Evolutionary conservation across 257 asterid genomes (phyloP), one percentile per base, ranked within the genome.

Genomic region (Solanum pennellii): DNA sequence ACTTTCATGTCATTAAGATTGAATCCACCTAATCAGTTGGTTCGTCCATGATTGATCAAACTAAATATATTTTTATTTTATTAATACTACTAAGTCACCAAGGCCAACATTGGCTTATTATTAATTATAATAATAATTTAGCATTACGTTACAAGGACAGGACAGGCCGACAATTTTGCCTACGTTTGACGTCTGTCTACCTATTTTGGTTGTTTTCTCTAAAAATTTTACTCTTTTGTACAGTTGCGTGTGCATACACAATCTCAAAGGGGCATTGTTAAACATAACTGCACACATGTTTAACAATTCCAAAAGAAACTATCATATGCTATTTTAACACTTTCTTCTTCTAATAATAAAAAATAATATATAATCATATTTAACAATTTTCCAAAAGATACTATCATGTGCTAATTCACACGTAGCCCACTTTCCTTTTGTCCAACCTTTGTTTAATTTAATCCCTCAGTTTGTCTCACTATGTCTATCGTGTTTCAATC

Each of bases 101-200:
- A 62, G 27, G 41, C 11, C 42, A 80, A 6, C 27, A 45, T 29
- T 47, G 27, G 42, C 59, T 47, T 25, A 80, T 79, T 5, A 37
- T 37, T 37, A 37, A 37, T 37, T 37, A 31, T 25, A 27, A 35
- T 31, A 76, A 12, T 12, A 47, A 44, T 12, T 59, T 65, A 41
- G 60, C 14, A 72, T 42, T 82, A 83, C 15, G 85, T 29, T 16
- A 29, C 56, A 60, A 69, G 9, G 66, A 41, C 76, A 25, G 44
- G 84, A 86, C 83, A 82, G 65, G 86, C 90, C 90, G 90, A 88
- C 90, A 88, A 83, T 74, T 69, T 42, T 27, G 31, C 45, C 66
- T 72, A 31, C 60, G 76, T 4, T 5, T 29, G 83, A 86, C 88
- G 84, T 42, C 45, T 86, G 88, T 77, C 84, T 47, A 18, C 71